A percentile compares a stretch with the other conserved stretches of the same genome.
phyloP scores from a whole-genome alignment of 2,329 filamentous ascomycete genomes.

The Clonostachys sp. region DNA sequence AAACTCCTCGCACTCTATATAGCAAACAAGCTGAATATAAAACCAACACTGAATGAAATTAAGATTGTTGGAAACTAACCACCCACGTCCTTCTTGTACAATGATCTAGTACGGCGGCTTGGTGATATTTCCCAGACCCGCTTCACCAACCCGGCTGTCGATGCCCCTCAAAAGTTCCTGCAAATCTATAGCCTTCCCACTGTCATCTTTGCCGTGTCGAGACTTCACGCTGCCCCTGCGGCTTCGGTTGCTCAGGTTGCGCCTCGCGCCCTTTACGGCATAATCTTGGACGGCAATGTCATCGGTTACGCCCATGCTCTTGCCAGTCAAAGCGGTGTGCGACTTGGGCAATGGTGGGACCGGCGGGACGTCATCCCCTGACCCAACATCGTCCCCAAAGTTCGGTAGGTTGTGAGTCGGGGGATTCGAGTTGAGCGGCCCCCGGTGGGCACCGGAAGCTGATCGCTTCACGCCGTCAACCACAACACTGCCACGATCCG shows the following conservation, averaged over 20 bases:
- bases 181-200: constrained; percentile 34
- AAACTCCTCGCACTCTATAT: too few species aligned
- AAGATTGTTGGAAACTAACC: not conserved
- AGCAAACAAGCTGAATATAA: too few species aligned
- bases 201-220: constrained; percentile 13
- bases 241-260: constrained; percentile 32
- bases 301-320: not conserved
- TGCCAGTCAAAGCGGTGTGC: constrained; percentile 18
- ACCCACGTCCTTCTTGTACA: not conserved
- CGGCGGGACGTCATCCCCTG: constrained; percentile 41
- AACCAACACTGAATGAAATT: not conserved
- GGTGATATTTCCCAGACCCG: constrained; percentile 37
- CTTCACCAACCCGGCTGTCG: constrained; percentile 41
- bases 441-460: constrained; percentile 27
- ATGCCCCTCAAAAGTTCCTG: constrained; percentile 45
- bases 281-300: constrained; percentile 28
- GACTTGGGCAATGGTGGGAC: constrained; percentile 48
- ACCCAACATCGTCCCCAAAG: constrained; percentile 19
- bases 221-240: constrained; percentile 30
- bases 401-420: constrained; percentile 19
- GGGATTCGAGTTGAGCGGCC: constrained; percentile 39
- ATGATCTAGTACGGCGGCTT: constrained; percentile 41
- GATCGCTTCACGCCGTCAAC: constrained; percentile 16
- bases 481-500: constrained; percentile 9
- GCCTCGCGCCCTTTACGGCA: constrained; percentile 22